Evolutionary conservation across 1,284 basidiomycete genomes (phyloP).

Genomic region (Ustilago trichophora): DNA sequence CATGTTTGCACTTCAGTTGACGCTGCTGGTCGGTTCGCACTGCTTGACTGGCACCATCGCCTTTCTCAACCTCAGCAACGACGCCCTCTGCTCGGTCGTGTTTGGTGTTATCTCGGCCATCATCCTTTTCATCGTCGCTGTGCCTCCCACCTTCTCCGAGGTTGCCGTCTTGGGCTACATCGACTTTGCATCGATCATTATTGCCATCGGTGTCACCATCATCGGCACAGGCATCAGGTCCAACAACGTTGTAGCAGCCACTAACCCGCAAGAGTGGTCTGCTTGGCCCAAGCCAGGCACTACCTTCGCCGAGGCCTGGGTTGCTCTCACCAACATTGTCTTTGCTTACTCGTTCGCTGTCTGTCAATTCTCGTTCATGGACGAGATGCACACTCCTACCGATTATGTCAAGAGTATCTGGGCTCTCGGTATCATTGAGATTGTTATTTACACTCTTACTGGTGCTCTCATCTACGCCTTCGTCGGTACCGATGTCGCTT

Average conservation of each 20-base stretch:
- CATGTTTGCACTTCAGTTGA: conserved; percentile 55
- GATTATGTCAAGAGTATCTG: conserved; percentile 57
- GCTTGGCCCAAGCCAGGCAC: conserved; percentile 48
- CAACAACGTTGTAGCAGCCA: conserved; percentile 14
- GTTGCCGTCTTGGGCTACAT: conserved; percentile 60
- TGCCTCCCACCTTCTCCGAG: conserved; percentile 56
- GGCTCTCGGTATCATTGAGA: conserved; percentile 54
- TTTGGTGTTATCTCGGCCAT: conserved; percentile 57
- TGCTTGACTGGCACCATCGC: conserved; percentile 58
- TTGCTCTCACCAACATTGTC: conserved; percentile 56
- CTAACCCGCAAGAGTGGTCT: conserved; percentile 43
- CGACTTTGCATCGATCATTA: conserved; percentile 57
- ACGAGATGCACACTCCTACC: conserved; percentile 56
- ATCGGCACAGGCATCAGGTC: conserved; percentile 55
- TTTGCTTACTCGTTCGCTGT: conserved; percentile 63
- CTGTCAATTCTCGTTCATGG: conserved; percentile 59
- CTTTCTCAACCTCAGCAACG: conserved; percentile 48
- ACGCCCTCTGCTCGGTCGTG: conserved; percentile 51
- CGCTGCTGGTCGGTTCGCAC: conserved; percentile 53
- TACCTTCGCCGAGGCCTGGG: conserved; percentile 48
- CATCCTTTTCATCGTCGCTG: conserved; percentile 56
- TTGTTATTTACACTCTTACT: conserved; percentile 59
- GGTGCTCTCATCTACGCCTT: conserved; percentile 58
- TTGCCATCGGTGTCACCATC: conserved; percentile 56
- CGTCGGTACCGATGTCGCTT: conserved; percentile 47